Evolutionary conservation across 305 asterid species (phyloP), one percentile per base, ranked within the genome.

Genomic region (Fraxinus velutina): DNA sequence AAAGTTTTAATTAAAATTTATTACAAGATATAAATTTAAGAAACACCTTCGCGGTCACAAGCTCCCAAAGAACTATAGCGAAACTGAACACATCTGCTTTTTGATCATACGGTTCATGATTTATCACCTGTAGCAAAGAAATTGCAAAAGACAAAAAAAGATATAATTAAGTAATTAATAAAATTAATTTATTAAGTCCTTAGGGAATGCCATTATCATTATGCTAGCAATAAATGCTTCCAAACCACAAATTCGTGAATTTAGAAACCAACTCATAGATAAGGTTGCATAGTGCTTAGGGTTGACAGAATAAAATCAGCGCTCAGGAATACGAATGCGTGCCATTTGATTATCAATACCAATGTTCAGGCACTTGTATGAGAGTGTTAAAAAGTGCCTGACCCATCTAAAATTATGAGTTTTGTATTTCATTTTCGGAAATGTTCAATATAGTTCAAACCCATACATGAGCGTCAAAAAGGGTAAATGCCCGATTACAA

Each of bases 31-130:
- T 39, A 22, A 5, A 55, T 13, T n/a, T 62, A 19, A 57, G 78
- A 70, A 82, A 76, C 64, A 94, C 99, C 98, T 92, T 92, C 21
- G 95, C 92, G 1, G 97, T 92, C 80, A 89, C 88, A 76, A 95
- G 92, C 95, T 95, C 99, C 99, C 99, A 94, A 80, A 95, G 92
- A 78, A 94, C 98, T 85, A 95, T 92, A 29, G 94, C 96, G 85
- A 92, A 95, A 84, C 98, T 95, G 88, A 90, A 94, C 47, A 95
- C 93, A 81, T 95, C 99, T 32, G 97, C 97, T 85, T 92, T 95
- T 83, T 92, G 97, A 87, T 94, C 98, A 81, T 95, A 94, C 17
- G 94, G 97, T 83, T 92, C 91, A 86, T 94, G 98, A 81, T 89
- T 95, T 87, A 94, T 89, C 83, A 95, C 96, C 98, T 95, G 84